These are phyloP conservation scores for apple (Malus domestica) DNA, from an alignment of 306 rosid genomes.

Conservation along the genomic window DNA sequence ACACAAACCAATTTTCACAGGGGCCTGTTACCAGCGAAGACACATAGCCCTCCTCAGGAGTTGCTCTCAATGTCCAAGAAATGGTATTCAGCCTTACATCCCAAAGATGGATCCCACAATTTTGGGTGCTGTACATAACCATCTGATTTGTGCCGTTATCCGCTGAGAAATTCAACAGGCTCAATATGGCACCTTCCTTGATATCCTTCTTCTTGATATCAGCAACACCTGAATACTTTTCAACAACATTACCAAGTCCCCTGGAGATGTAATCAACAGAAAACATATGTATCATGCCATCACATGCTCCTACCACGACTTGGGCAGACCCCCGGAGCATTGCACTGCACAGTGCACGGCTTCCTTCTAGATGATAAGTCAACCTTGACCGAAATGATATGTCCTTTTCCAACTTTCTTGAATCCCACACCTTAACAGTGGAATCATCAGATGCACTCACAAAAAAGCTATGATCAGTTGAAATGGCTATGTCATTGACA, in stretches of 20 bases:
- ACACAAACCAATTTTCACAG: conserved; percentile 91
- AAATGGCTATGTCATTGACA: conserved; percentile 81
- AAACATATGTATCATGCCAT: conserved; percentile 81
- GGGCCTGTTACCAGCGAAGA: conserved; percentile 70
- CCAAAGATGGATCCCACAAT: conserved; percentile 94
- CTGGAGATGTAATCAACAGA: conserved; percentile 84
- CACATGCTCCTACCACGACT: conserved; percentile 92
- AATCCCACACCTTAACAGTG: conserved; percentile 94
- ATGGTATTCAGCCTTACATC: conserved; percentile 72
- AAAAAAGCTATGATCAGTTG: conserved; percentile 85
- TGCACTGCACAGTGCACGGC: conserved; percentile 73
- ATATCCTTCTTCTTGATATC: conserved; percentile 82
- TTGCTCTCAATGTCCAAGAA: conserved; percentile 69
- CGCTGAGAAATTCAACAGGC: conserved; percentile 54
- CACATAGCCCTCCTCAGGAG: conserved; percentile 85
- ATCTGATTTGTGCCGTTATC: conserved; percentile 48
- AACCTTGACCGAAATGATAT: conserved; percentile 92
- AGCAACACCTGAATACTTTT: conserved; percentile 89
- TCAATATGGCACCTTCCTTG: conserved; percentile 85
- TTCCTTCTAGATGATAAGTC: conserved; percentile 94
- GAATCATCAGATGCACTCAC: conserved; percentile 95
- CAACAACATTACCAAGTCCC: conserved; percentile 82
- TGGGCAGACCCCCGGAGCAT: conserved; percentile 84
- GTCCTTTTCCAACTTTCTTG: conserved; percentile 89
- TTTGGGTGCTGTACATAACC: conserved; percentile 89